These are phyloP conservation scores for Pseudogymnoascus sp. DNA, from an alignment of 2,329 filamentous ascomycete genomes.

Conservation along the genomic window DNA sequence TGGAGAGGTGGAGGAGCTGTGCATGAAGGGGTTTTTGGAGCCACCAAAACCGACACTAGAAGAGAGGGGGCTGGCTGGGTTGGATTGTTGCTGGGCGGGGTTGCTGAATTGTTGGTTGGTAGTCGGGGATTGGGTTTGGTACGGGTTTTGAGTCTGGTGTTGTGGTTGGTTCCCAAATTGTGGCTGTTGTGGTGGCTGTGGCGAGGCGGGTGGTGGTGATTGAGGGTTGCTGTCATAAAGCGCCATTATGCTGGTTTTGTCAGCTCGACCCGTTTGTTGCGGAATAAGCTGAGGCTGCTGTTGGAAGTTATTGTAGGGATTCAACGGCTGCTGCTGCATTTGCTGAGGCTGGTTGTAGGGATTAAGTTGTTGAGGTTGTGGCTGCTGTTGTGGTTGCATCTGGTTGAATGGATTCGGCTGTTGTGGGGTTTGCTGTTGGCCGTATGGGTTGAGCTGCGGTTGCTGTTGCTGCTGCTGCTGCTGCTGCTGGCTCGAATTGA, in stretches of 20 bases:
- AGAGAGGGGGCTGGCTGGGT: slow-evolving; percentile 25
- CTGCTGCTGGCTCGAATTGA: slow-evolving; percentile 28
- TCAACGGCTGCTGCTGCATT: slow-evolving; percentile 28
- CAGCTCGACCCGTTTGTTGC: slow-evolving; percentile 44
- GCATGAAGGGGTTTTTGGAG: slow-evolving; percentile 29
- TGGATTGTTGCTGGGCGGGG: slow-evolving; percentile 2
- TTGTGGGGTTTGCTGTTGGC: slow-evolving; percentile 35
- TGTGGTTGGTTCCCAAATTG: slow-evolving; percentile 23
- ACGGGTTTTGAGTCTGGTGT: slow-evolving; percentile 27
- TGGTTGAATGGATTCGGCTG: slow-evolving; percentile 18
- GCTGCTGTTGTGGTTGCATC: slow-evolving; percentile 22
- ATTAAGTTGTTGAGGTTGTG: slow-evolving; percentile 29
- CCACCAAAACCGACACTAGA: slow-evolving; percentile 13
- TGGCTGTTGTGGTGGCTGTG: slow-evolving; percentile 29
- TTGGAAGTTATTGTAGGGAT: slow-evolving; percentile 25
- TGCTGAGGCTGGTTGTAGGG: slow-evolving; percentile 20
- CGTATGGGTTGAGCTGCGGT: slow-evolving; percentile 27
- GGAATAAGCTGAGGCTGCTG: slow-evolving; percentile 32
- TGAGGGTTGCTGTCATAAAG: slow-evolving; percentile 51
- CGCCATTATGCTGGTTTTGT: slow-evolving; percentile 70
- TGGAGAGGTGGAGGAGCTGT: neutral
- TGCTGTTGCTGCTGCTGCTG: slow-evolving; percentile 35
- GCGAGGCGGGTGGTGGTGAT: slow-evolving; percentile 28
- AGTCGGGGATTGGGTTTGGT: neutral
- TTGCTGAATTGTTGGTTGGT: neutral